Conservation (phyloP, 75 land plant species). For the Pinus tabuliformis region DNA sequence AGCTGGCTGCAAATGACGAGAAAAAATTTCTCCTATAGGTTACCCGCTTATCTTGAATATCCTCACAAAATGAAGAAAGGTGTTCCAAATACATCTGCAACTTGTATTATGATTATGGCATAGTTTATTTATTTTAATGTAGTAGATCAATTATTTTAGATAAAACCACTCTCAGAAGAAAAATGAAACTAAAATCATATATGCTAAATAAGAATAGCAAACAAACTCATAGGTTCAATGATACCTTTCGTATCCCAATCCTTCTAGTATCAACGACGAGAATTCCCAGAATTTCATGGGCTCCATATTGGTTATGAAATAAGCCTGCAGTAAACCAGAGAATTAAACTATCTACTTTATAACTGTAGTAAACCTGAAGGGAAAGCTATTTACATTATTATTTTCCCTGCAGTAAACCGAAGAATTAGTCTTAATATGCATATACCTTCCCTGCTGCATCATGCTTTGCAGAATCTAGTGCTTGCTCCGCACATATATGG, state of each 20-base stretch:
- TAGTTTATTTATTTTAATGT: background rate
- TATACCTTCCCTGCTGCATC: conserved; percentile 82
- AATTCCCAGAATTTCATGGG: conserved; percentile 95
- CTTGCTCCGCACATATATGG: conserved; percentile 91
- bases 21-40: too few relatives aligned
- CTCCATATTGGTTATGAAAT: conserved; percentile 88
- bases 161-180: background rate
- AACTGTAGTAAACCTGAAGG: conserved; percentile 19
- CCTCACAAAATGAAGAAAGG: background rate
- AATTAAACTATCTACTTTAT: background rate
- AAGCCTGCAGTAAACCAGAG: conserved; percentile 58
- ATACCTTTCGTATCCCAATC: conserved; percentile 95
- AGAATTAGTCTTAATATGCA: background rate
- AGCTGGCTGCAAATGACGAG: too few relatives aligned
- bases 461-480: conserved; percentile 41
- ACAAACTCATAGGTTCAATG: background rate
- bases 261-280: conserved; percentile 68
- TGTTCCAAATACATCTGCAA: background rate
- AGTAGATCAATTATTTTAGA: background rate
- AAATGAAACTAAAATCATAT: background rate
- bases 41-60: background rate
- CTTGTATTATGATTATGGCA: background rate
- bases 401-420: background rate
- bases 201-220: background rate
- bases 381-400: background rate